phyloP scores from a whole-genome alignment of 441 rosid genomes.

The Syzygium malaccense region DNA sequence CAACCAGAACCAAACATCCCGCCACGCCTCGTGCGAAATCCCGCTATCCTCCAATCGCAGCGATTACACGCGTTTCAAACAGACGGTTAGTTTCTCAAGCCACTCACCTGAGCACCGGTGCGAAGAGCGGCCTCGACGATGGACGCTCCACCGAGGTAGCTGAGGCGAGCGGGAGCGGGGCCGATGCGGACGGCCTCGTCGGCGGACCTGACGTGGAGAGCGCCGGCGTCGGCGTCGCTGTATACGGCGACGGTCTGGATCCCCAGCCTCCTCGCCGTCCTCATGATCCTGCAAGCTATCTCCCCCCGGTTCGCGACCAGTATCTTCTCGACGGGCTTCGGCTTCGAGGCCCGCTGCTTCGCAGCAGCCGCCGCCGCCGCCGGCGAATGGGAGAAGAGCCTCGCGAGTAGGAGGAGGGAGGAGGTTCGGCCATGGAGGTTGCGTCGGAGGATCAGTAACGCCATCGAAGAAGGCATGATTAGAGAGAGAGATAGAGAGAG shows the following conservation, averaged over 20 bases:
- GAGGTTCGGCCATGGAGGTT: neutral
- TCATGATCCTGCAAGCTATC: conserved; percentile 81
- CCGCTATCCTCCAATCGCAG: neutral
- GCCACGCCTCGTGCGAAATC: neutral
- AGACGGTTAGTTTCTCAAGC: neutral
- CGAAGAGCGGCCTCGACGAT: conserved; percentile 78
- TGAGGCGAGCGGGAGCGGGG: conserved; percentile 76
- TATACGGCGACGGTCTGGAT: conserved; percentile 75
- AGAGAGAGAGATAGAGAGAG: neutral
- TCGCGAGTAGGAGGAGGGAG: neutral
- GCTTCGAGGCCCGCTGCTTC: neutral
- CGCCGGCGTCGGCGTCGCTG: conserved; percentile 73
- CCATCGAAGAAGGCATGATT: neutral
- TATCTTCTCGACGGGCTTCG: conserved; percentile 52
- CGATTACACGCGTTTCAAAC: neutral
- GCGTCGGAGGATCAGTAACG: neutral
- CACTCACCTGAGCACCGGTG: conserved; percentile 71
- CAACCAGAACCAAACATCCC: neutral
- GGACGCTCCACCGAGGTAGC: conserved; percentile 59
- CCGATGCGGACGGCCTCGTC: conserved; percentile 78
- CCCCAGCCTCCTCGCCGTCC: conserved; percentile 82
- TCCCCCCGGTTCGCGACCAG: conserved; percentile 91
- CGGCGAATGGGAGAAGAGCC: conserved; percentile 19
- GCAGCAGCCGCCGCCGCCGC: neutral
- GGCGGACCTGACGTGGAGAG: conserved; percentile 72